A percentile compares a stretch with the other conserved stretches of the same genome.
Conservation (phyloP, 2,329 filamentous ascomycete genomes). For the Trichothecium sympodiale region DNA sequence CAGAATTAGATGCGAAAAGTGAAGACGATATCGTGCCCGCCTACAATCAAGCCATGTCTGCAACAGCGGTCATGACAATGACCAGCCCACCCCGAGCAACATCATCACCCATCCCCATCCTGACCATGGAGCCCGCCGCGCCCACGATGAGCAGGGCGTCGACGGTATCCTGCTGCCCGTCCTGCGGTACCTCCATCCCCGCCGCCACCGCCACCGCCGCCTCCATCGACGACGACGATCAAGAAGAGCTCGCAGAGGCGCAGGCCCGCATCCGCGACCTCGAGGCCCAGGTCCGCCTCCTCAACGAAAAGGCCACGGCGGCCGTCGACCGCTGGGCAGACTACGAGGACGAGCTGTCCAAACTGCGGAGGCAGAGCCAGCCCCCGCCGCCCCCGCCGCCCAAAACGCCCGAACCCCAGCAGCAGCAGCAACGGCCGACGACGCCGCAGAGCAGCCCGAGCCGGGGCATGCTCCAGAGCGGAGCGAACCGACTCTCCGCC, state of each 20-base stretch:
- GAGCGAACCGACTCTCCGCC: slow-evolving; percentile 32
- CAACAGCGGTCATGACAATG: slow-evolving; percentile 24
- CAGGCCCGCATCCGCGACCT: slow-evolving; percentile 56
- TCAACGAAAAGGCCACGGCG: slow-evolving; percentile 61
- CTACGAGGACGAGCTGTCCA: slow-evolving; percentile 67
- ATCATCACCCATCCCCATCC: slow-evolving; percentile 8
- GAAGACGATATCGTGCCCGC: not conserved
- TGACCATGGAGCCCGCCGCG: slow-evolving; percentile 4
- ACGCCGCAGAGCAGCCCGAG: not conserved
- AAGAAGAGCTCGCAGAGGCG: slow-evolving; percentile 34
- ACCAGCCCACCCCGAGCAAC: slow-evolving; percentile 14
- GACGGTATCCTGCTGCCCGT: slow-evolving; percentile 32
- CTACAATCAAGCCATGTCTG: slow-evolving; percentile 10
- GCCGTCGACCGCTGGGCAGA: slow-evolving; percentile 58
- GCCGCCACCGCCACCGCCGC: slow-evolving; percentile 22
- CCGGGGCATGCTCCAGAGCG: slow-evolving; percentile 25
- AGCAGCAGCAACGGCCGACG: slow-evolving; percentile 7
- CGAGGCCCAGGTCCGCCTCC: slow-evolving; percentile 56
- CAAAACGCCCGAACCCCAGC: slow-evolving; percentile 12
- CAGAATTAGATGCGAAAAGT: no score
- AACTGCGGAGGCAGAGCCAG: slow-evolving; percentile 34
- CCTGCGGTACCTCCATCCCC: slow-evolving; percentile 30
- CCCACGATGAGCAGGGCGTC: slow-evolving; percentile 8
- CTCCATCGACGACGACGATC: no score
- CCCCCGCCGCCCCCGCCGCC: slow-evolving; percentile 7